Conservation (phyloP, 352 stramenopile species). For the Phytophthora fragariae region DNA sequence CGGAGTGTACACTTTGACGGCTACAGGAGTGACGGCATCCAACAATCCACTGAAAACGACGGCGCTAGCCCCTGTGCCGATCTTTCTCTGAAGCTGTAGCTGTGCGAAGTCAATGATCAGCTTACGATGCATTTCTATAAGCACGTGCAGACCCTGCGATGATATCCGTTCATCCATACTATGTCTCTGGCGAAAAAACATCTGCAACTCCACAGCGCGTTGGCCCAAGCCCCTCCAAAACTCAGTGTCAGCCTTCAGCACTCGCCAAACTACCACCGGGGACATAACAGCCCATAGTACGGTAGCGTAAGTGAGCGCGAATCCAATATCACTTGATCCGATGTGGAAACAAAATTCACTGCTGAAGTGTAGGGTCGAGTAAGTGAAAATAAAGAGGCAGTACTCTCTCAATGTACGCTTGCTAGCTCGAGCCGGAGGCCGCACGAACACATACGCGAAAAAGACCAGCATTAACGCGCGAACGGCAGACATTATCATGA, state of each 20-base stretch:
- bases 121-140: conserved; percentile 78
- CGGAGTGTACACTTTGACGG: conserved; percentile 73
- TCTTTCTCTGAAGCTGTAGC: conserved; percentile 62
- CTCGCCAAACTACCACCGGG: conserved; percentile 41
- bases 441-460: conserved; percentile 36
- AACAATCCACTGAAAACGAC: conserved; percentile 59
- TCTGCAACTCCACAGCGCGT: conserved; percentile 35
- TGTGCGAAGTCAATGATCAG: conserved; percentile 83
- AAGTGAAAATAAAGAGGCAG: conserved; percentile 44
- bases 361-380: conserved; percentile 49
- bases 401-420: conserved; percentile 46
- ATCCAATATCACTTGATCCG: conserved; percentile 25
- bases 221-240: conserved; percentile 55
- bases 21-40: conserved; percentile 46
- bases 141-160: conserved; percentile 62
- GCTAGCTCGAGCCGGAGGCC: conserved; percentile 35
- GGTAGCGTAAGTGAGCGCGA: conserved; percentile 44
- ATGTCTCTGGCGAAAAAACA: conserved; percentile 35
- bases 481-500: conserved; percentile 27
- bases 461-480: conserved; percentile 29
- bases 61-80: conserved; percentile 54
- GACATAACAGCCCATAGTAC: conserved; percentile 33
- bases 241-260: conserved; percentile 59
- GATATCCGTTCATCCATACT: conserved; percentile 43
- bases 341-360: conserved; percentile 40